These are phyloP conservation scores for Gnomoniopsis smithogilvyi DNA, from an alignment of 2,329 filamentous ascomycete genomes.

Conservation along the genomic window DNA sequence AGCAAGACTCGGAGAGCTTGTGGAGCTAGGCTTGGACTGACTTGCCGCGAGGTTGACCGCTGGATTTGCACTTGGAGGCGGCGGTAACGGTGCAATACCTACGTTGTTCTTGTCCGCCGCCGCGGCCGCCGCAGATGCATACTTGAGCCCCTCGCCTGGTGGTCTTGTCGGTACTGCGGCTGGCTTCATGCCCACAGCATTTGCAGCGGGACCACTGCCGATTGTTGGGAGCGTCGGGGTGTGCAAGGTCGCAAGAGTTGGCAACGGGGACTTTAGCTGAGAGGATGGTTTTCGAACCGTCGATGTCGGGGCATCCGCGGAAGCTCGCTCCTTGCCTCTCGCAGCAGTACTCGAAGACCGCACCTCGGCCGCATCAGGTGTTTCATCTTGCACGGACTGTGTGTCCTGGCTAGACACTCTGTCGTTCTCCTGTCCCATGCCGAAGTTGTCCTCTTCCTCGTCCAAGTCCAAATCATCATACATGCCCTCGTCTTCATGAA, in stretches of 20 bases:
- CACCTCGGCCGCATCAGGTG: slow-evolving; percentile 51
- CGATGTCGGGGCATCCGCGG: slow-evolving; percentile 54
- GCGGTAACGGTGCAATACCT: slow-evolving; percentile 89
- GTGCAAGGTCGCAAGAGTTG: slow-evolving; percentile 88
- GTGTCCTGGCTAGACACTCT: slow-evolving; percentile 92
- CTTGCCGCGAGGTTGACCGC: slow-evolving; percentile 44
- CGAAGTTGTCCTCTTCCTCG: slow-evolving; percentile 86
- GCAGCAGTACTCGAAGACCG: slow-evolving; percentile 41
- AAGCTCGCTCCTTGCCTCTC: slow-evolving; percentile 50
- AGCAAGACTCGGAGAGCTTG: slow-evolving; percentile 50
- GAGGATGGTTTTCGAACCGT: slow-evolving; percentile 71
- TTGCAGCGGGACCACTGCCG: slow-evolving; percentile 50
- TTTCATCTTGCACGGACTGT: slow-evolving; percentile 86
- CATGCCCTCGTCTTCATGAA: slow-evolving; percentile 88
- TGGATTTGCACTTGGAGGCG: slow-evolving; percentile 66
- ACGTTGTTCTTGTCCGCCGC: slow-evolving; percentile 87
- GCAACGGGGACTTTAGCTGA: slow-evolving; percentile 89
- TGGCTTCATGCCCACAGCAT: slow-evolving; percentile 75
- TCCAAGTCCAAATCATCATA: slow-evolving; percentile 93
- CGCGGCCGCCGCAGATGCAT: slow-evolving; percentile 91
- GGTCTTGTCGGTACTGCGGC: slow-evolving; percentile 80
- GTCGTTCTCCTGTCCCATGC: slow-evolving; percentile 77
- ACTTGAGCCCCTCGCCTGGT: slow-evolving; percentile 89
- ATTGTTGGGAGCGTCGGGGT: slow-evolving; percentile 58
- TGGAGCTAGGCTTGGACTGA: slow-evolving; percentile 52